Base-by-base conservation (phyloP, 108 stramenopile genomes). In the Stephanodiscus triporus region DNA sequence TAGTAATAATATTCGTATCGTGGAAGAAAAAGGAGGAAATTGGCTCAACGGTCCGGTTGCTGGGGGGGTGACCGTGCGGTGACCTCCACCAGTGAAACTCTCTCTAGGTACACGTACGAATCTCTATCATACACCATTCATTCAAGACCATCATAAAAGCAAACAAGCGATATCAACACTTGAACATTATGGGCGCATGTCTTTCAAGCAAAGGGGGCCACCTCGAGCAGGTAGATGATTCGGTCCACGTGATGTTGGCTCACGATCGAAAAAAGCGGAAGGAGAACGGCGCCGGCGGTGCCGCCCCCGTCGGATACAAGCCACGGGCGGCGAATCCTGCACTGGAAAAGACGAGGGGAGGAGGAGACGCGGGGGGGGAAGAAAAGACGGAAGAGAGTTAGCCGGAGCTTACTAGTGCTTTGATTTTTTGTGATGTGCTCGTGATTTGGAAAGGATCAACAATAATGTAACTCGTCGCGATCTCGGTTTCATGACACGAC, bases 161-260 rank as follows among this genome's bases (percentile, higher is more conserved):
- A 65, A 65, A 48, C 22, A 45, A 3, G 8, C 32, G 10, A 47
- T n/a, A n/a, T n/a, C 53, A 3, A 32, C 42, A 66, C 30, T 29
- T 47, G 11, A 19, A 4, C 1, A 70, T 43, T 19, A 77, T 77
- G 76, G 76, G 76, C 5, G 63, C 40, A 11, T 77, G 76, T 64
- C 59, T 62, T 30, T 58, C 69, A 26, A 56, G 69, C 56, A 58
- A 66, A 29, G 37, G 55, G 50, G 58, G 45, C 9, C 69, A 70
- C 51, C 56, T 78, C 20, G 64, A 71, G 16, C 49, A 70, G 24
- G 64, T 78, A 43, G 77, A 78, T 62, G 77, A 78, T 51, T 69
- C 68, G 20, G 64, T 78, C 19, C 77, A 78, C 63, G 77, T 78
- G 17, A 78, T 78, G 77, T 59, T 78, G 69, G 63, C 69, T 36